Evolutionary conservation across 2,329 filamentous ascomycete species (phyloP).

Genomic region (Fusarium algeriense): DNA sequence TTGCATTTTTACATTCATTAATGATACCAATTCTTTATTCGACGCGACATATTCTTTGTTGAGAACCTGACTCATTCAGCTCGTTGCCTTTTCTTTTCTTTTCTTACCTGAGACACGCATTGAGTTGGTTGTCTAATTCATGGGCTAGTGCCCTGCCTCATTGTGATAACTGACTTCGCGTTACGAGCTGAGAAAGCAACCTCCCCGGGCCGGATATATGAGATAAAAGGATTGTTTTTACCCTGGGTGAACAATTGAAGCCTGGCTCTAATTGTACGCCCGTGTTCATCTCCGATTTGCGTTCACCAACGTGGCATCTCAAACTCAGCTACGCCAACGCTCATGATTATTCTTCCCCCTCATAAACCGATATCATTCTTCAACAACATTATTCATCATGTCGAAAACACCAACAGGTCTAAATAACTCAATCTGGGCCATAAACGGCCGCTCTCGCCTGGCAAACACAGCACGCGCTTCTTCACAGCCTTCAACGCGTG

Average conservation of each 20-base stretch:
- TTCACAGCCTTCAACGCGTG: conserved; percentile 31
- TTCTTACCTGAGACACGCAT: not conserved
- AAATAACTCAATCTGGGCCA: conserved; percentile 45
- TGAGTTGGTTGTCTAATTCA: not conserved
- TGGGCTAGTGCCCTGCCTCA: not conserved
- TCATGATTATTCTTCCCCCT: not conserved
- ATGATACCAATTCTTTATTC: not conserved
- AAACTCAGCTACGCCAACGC: not conserved
- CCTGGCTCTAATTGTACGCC: not conserved
- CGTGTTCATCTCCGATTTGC: rapidly evolving
- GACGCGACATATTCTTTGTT: not conserved
- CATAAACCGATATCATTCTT: not conserved
- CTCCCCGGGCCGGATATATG: not conserved
- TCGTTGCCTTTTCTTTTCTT: too few species aligned
- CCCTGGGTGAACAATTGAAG: rapidly evolving
- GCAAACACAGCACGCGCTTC: conserved; percentile 12
- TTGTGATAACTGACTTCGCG: not conserved
- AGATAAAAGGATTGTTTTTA: not conserved
- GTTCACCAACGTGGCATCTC: not conserved
- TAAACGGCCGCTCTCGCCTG: conserved; percentile 14
- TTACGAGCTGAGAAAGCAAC: not conserved
- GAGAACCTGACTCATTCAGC: not conserved
- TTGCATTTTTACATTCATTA: not conserved
- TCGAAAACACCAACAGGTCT: conserved; percentile 36
- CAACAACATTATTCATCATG: conserved; percentile 18